Percentiles rank a stretch among this genome's conserved stretches.
Conservation (phyloP, 805 yeast genomes). For the Saccharomycopsis oosterbeekiorum region DNA sequence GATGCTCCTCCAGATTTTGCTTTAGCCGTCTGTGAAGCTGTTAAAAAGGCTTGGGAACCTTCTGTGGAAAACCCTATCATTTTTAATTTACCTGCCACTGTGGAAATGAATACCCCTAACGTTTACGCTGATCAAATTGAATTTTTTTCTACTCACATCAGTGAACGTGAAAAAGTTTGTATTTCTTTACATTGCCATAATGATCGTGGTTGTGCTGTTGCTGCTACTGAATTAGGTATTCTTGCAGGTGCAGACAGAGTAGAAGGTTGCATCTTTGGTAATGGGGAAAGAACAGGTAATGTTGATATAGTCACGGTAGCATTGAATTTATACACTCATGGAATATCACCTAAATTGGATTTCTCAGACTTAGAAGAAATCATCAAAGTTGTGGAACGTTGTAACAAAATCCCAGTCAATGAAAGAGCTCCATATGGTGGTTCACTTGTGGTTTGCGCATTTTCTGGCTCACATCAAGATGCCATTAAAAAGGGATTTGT, state of each 20-base stretch:
- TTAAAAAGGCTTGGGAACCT: slow-evolving; percentile 71
- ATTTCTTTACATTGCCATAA: slow-evolving; percentile 70
- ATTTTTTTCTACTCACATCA: slow-evolving; percentile 55
- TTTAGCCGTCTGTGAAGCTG: slow-evolving; percentile 70
- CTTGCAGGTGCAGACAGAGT: slow-evolving; percentile 83
- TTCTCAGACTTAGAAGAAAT: slow-evolving; percentile 58
- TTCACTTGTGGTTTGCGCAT: slow-evolving; percentile 68
- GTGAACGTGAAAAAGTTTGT: slow-evolving; percentile 61
- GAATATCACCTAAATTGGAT: slow-evolving; percentile 62
- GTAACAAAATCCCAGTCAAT: slow-evolving; percentile 67
- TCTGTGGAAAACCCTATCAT: slow-evolving; percentile 64
- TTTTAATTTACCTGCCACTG: slow-evolving; percentile 75
- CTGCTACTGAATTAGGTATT: slow-evolving; percentile 68
- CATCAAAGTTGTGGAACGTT: slow-evolving; percentile 61
- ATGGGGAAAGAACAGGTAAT: slow-evolving; percentile 81
- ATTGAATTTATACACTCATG: slow-evolving; percentile 68
- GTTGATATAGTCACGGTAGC: slow-evolving; percentile 72
- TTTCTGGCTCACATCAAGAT: slow-evolving; percentile 66
- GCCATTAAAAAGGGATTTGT: slow-evolving; percentile 60
- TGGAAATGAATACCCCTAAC: slow-evolving; percentile 68
- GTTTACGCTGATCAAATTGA: slow-evolving; percentile 75
- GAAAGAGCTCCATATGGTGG: slow-evolving; percentile 79
- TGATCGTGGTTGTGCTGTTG: slow-evolving; percentile 79
- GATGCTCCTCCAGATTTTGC: slow-evolving; percentile 70
- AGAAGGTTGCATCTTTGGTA: slow-evolving; percentile 75